Conservation (phyloP, 495 filamentous ascomycete species). For the Daldinia vernicosa region DNA sequence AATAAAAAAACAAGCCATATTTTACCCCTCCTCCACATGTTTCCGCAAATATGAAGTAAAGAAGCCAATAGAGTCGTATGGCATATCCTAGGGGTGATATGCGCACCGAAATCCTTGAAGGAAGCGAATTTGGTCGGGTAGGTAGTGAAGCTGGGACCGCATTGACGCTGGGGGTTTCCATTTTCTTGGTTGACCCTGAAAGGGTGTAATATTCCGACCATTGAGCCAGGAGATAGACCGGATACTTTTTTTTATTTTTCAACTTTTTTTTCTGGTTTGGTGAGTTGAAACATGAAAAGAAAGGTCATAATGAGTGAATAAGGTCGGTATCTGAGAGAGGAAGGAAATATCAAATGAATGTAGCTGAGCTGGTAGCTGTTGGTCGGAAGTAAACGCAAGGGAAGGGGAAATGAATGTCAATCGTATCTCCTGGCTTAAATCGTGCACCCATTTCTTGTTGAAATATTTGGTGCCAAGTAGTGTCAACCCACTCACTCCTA, state of each 20-base stretch:
- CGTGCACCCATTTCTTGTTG: conserved; percentile 11
- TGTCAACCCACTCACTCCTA: conserved; percentile 15
- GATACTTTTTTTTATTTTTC: conserved; percentile 25
- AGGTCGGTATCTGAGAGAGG: conserved; percentile 38
- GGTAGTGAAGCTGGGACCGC: conserved; percentile 3
- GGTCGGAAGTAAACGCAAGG: conserved; percentile 11
- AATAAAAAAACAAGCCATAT: conserved; percentile 22
- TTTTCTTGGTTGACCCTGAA: conserved; percentile 13
- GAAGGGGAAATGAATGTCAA: conserved; percentile 31
- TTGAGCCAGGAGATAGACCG: conserved; percentile 31
- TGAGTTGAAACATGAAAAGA: conserved; percentile 30
- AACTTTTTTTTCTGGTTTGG: conserved; percentile 35
- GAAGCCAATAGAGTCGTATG: conserved; percentile 3
- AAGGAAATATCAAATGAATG: conserved; percentile 47
- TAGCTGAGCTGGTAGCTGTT: conserved; percentile 8
- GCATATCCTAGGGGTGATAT: background rate
- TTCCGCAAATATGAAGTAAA: conserved; percentile 12
- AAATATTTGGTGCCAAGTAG: conserved; percentile 18
- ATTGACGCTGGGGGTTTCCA: conserved; percentile 5
- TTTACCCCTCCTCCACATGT: conserved; percentile 23
- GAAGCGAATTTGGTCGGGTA: background rate
- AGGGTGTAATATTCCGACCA: conserved; percentile 5
- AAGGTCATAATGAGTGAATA: conserved; percentile 47
- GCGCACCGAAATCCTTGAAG: background rate
- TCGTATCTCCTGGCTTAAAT: conserved; percentile 36